phyloP scores from a whole-genome alignment of 495 filamentous ascomycete genomes.

The Beverwykella pulmonaria region DNA sequence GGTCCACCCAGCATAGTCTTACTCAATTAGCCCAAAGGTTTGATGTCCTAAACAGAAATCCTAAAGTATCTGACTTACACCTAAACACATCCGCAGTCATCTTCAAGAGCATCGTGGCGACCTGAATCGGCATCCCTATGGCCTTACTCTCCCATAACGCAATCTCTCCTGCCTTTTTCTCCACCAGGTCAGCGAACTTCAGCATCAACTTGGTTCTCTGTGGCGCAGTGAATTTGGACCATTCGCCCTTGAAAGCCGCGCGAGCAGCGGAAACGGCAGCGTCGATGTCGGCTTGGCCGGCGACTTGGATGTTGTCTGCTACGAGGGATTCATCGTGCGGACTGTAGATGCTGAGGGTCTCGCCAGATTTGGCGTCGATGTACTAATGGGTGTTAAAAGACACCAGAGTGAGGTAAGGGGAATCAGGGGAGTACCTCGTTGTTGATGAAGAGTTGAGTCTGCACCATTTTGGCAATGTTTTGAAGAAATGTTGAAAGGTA shows the following conservation, averaged over 20 bases:
- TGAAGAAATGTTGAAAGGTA: background rate
- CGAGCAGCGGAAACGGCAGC: slow-evolving; percentile 37
- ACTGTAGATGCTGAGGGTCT: slow-evolving; percentile 33
- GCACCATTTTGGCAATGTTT: slow-evolving; percentile 8
- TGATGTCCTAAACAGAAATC: no score
- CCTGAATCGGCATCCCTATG: slow-evolving; percentile 30
- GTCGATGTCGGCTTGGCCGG: slow-evolving; percentile 37
- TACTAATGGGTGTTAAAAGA: slow-evolving; percentile 25
- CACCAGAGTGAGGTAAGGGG: background rate
- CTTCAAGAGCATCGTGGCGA: slow-evolving; percentile 7
- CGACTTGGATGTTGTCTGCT: slow-evolving; percentile 34
- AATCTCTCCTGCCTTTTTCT: slow-evolving; percentile 28
- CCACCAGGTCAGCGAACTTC: slow-evolving; percentile 39
- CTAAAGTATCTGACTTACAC: slow-evolving; percentile 23
- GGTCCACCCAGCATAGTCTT: slow-evolving; percentile 40
- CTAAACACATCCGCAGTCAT: slow-evolving; percentile 11
- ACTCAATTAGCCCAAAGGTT: background rate
- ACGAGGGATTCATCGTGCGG: slow-evolving; percentile 37
- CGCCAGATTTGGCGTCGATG: slow-evolving; percentile 36
- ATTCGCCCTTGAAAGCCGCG: slow-evolving; percentile 36
- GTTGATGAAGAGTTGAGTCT: slow-evolving; percentile 43
- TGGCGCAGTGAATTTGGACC: slow-evolving; percentile 22
- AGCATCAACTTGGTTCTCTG: slow-evolving; percentile 26
- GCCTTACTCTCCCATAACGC: slow-evolving; percentile 26
- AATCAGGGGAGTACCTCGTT: slow-evolving; percentile 34